Evolutionary conservation across 306 rosid genomes (phyloP).

Genomic region (Boehmeria nivea): DNA sequence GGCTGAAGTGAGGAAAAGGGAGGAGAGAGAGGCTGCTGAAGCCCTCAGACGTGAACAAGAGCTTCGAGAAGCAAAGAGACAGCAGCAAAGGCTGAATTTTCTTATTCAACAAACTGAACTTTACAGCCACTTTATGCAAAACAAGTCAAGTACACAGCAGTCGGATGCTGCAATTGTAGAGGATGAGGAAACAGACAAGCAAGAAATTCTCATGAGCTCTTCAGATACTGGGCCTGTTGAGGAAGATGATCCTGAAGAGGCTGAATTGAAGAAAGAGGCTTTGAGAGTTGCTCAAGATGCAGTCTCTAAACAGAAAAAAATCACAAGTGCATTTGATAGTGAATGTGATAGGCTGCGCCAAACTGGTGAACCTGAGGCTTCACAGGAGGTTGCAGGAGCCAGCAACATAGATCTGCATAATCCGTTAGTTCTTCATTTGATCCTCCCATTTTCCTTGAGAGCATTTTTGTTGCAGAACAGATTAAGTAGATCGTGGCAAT

Average conservation of each 20-base stretch:
- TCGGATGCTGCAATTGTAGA: conserved; percentile 54
- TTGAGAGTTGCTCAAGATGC: conserved; percentile 99
- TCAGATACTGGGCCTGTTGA: conserved; percentile 44
- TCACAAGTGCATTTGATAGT: conserved; percentile 78
- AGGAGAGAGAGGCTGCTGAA: conserved; percentile 98
- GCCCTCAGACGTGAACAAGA: conserved; percentile 93
- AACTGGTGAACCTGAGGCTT: conserved; percentile 59
- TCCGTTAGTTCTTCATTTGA: conserved; percentile 54
- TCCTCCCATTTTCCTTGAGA: neutral
- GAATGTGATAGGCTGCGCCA: conserved; percentile 84
- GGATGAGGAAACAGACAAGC: conserved; percentile 44
- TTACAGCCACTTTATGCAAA: conserved; percentile 98
- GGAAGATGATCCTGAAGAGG: conserved; percentile 89
- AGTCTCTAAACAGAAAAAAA: conserved; percentile 78
- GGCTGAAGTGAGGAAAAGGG: conserved; percentile 87
- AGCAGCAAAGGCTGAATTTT: conserved; percentile 95
- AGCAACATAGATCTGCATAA: conserved; percentile 83
- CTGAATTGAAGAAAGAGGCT: conserved; percentile 86
- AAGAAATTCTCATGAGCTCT: conserved; percentile 40
- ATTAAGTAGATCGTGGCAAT: conserved; percentile 18
- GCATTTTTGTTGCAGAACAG: neutral
- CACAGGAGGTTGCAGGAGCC: conserved; percentile 88
- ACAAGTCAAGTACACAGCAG: conserved; percentile 68
- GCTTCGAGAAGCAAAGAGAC: conserved; percentile 97
- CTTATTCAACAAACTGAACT: conserved; percentile 97